A percentile compares a stretch with the other conserved stretches of the same genome.
Conservation (phyloP, 2,329 filamentous ascomycete species). For the Fusarium buxicola region DNA sequence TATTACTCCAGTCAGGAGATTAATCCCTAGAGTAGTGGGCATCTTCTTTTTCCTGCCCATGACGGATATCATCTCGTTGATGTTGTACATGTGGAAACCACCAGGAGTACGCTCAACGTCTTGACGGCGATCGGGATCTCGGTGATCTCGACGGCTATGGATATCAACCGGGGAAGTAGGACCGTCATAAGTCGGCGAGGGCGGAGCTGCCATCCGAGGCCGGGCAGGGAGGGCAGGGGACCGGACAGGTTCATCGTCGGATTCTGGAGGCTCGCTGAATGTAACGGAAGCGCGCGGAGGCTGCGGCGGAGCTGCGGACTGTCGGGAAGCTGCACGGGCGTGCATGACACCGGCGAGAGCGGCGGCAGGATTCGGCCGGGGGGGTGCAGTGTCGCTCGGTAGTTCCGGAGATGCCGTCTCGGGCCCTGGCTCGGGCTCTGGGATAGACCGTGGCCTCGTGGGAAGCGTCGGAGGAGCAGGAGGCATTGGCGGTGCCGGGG, state of each 20-base stretch:
- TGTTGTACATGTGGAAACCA: constrained; percentile 94
- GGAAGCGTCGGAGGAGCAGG: constrained; percentile 58
- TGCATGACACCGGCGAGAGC: constrained; percentile 69
- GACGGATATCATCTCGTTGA: constrained; percentile 96
- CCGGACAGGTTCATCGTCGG: constrained; percentile 48
- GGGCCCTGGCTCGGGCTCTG: constrained; percentile 41
- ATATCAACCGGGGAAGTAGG: constrained; percentile 34
- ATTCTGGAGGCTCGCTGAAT: constrained; percentile 44
- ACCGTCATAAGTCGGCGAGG: constrained; percentile 41
- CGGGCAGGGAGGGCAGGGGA: constrained; percentile 56
- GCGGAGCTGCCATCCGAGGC: constrained; percentile 41
- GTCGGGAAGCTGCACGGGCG: constrained; percentile 54
- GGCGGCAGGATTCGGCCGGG: constrained; percentile 60
- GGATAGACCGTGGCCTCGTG: constrained; percentile 52
- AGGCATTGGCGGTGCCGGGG: constrained; percentile 54
- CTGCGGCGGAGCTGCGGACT: constrained; percentile 42
- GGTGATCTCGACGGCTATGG: constrained; percentile 49
- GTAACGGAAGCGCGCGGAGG: constrained; percentile 41
- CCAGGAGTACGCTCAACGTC: constrained; percentile 70
- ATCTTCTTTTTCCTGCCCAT: constrained; percentile 98
- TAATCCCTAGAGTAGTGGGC: constrained; percentile 96
- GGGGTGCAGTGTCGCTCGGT: constrained; percentile 40
- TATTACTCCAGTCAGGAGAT: constrained; percentile 87
- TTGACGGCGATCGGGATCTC: constrained; percentile 41
- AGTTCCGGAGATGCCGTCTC: constrained; percentile 47